phyloP scores from a whole-genome alignment of 2,329 filamentous ascomycete genomes.

The Didymellaceae sp. region DNA sequence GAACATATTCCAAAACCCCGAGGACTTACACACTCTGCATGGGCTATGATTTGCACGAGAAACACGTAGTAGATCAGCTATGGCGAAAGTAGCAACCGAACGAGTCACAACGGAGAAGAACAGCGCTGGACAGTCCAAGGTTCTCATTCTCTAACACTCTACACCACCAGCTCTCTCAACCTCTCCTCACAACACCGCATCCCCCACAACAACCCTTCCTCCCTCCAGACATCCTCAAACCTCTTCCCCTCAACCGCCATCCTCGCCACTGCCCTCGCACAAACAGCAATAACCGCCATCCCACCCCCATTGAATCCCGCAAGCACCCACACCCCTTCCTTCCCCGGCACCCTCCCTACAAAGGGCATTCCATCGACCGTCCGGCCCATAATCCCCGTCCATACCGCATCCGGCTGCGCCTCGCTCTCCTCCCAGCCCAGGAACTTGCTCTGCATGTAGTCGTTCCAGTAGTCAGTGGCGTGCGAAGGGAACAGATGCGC shows the following conservation, averaged over 20 bases:
- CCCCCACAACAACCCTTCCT: conserved; percentile 45
- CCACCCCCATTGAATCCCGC: conserved; percentile 61
- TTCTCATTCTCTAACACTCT: too few relatives aligned
- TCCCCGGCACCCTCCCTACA: conserved; percentile 54
- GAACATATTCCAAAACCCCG: too few relatives aligned
- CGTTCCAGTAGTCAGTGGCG: conserved; percentile 54
- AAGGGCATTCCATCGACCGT: conserved; percentile 52
- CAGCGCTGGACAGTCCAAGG: too few relatives aligned
- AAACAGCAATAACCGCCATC: conserved; percentile 56
- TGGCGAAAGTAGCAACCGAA: too few relatives aligned
- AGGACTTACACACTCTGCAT: too few relatives aligned
- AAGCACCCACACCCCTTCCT: conserved; percentile 52
- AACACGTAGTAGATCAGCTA: too few relatives aligned
- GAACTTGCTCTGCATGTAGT: conserved; percentile 58
- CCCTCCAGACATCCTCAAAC: conserved; percentile 42
- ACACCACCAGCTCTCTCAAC: too few relatives aligned
- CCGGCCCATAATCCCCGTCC: conserved; percentile 53
- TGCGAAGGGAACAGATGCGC: conserved; percentile 50
- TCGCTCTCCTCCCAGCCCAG: conserved; percentile 56
- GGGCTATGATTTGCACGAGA: too few relatives aligned
- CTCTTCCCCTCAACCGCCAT: conserved; percentile 47
- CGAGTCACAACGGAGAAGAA: too few relatives aligned
- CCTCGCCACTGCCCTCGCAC: conserved; percentile 49
- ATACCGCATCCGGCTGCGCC: conserved; percentile 49
- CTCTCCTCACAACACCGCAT: conserved; percentile 34